These are phyloP conservation scores for Iris macrosiphon DNA, from an alignment of 106 monocot species.

Conservation along the genomic window DNA sequence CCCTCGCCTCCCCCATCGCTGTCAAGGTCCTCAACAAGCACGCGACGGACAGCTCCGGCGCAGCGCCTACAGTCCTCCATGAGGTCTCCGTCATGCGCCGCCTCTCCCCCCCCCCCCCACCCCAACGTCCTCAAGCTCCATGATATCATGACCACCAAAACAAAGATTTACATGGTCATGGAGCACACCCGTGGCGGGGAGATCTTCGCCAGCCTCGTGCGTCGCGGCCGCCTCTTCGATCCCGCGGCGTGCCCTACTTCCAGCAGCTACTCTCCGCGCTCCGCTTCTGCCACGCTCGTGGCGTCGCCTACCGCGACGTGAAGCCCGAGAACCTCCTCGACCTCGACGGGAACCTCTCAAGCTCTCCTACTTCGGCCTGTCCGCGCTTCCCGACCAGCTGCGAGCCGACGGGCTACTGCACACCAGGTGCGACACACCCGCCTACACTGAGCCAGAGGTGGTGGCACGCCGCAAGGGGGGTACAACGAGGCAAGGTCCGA, in stretches of 20 bases:
- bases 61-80: constrained; percentile 17
- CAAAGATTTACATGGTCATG: constrained; percentile 47
- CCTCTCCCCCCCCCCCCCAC: constrained; percentile 40
- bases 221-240: constrained; percentile 26
- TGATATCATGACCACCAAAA: constrained; percentile 44
- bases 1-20: constrained; percentile 16
- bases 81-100: constrained; percentile 46
- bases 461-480: too few relatives aligned
- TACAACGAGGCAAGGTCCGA: too few relatives aligned
- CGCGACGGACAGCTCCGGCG: constrained; percentile 2
- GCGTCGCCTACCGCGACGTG: constrained; percentile 70
- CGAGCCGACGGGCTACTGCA: constrained; percentile 41
- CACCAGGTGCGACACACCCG: constrained; percentile 62
- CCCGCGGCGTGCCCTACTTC: constrained; percentile 35
- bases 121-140: constrained; percentile 39
- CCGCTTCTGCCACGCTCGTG: constrained; percentile 65
- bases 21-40: constrained; percentile 24
- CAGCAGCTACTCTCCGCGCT: constrained; percentile 72
- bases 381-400: constrained; percentile 49
- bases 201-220: constrained; percentile 17
- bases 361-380: constrained; percentile 69
- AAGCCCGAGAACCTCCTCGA: constrained; percentile 77
- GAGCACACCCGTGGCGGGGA: constrained; percentile 41
- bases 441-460: constrained; percentile 64
- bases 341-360: constrained; percentile 45